phyloP scores from a whole-genome alignment of 2,329 filamentous ascomycete genomes.

The Cercospora sp. region DNA sequence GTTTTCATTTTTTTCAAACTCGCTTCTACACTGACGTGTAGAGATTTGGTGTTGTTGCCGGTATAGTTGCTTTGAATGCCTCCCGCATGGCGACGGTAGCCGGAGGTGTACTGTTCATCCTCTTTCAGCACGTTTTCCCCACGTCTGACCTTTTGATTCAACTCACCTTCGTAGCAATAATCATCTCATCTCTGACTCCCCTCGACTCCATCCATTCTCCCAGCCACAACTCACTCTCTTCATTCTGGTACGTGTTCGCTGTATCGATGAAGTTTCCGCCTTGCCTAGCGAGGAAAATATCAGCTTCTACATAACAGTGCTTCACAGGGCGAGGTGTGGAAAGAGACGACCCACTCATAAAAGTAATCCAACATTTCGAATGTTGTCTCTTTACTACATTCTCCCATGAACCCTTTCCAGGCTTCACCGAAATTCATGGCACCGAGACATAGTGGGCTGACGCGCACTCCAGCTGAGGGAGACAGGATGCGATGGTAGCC shows the following conservation, averaged over 20 bases:
- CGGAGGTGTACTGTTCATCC: conserved; percentile 32
- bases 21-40: conserved; percentile 52
- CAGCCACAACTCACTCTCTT: conserved; percentile 38
- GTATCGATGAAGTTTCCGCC: conserved; percentile 49
- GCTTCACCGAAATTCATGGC: conserved; percentile 57
- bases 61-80: conserved; percentile 50
- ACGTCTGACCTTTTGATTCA: too few relatives aligned
- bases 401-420: conserved; percentile 43
- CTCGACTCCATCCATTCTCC: conserved; percentile 34
- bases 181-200: conserved; percentile 64
- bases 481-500: conserved; percentile 50
- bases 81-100: conserved; percentile 31
- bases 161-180: conserved; percentile 41
- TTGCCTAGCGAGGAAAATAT: background rate
- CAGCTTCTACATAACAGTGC: background rate
- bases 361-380: conserved; percentile 40
- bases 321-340: background rate
- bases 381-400: conserved; percentile 36
- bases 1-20: conserved; percentile 59
- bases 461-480: conserved; percentile 51
- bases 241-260: conserved; percentile 40
- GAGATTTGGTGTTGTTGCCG: conserved; percentile 64
- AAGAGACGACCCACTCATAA: conserved; percentile 20
- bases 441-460: conserved; percentile 56
- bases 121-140: background rate